Base-by-base conservation (phyloP, 1,284 basidiomycete species). In the Rhodofomes roseus region DNA sequence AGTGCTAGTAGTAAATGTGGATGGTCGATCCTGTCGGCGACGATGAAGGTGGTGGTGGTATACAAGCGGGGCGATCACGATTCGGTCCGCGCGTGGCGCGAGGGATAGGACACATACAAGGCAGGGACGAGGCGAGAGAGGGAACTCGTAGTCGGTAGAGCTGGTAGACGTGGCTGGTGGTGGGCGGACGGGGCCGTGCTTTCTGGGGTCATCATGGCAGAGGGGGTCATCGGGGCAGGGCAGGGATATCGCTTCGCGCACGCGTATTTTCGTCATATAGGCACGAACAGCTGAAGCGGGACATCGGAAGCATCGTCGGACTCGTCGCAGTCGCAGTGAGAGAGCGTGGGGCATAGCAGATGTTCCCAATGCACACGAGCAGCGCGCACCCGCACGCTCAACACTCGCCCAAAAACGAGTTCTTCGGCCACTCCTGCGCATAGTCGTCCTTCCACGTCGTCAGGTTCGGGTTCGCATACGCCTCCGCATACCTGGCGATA, bases 401-500 rank as follows among this genome's bases (percentile, higher is more conserved):
- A 59, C 71, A 73, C 55, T 73, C 55, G 46, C 63, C 65, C 25
- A 73, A 61, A 63, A 67, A 72, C 34, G 53, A 64, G 63, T 74
- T 77, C 70, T 69, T 73, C 54, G 76, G 76, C 55, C 69, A 70
- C 43, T 67, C 54, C 64, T 78, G 75, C 31, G 62, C 63, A 57
- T 64, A 75, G 66, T 75, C 71, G 62, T 66, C 73, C 51, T 34
- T 54, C 76, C 76, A 77, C 31, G 74, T 76, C 55, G 76, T 78
- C 23, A 77, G 60, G 63, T 77, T 77, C 39, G 75, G 70, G 60
- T 78, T 75, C 56, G 71, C 70, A 65, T 77, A 77, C 57, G 74
- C 73, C 60, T 75, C 73, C 56, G 70, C 63, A 65, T 71, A 73
- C 62, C 64, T 59, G 56, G 69, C 60, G 70, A 87, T 86, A 68